Evolutionary conservation across 192 early-diverging fungal genomes (phyloP), one percentile per base, ranked within the genome.

Genomic region (Mortierella claussenii): DNA sequence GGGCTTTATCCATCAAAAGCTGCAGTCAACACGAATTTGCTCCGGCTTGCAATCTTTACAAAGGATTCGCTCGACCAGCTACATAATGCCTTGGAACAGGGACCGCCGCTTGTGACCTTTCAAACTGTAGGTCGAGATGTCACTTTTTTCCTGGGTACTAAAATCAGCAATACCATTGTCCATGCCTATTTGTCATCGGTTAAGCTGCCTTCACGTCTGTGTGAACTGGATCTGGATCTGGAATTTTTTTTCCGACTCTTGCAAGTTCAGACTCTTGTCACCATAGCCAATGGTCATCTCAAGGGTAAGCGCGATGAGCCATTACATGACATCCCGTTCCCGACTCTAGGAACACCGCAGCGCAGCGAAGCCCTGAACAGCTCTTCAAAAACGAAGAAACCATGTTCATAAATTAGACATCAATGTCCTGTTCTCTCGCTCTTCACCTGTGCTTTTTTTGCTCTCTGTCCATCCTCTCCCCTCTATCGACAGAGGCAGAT

Each of bases 181-280:
- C 62, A 64, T 54, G 26, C 24, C 20, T 24, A 46, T 1, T 15
- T 63, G 24, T 64, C 51, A 30, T 12, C 51, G 1, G 31, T 54
- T 0, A 52, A 44, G 49, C 30, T 64, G 30, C 62, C 62, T 30
- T 42, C 62, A n/a, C 26, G 3, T 2, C 33, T 64, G 50, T 44
- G 37, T 26, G 50, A 64, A 8, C 12, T 54, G 50, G 51, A 64
- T 54, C 18, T 64, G n/a, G 62, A 64, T 26, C 30, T 15, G 5
- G 62, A 54, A 15, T 36, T 63, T 21, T 64, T 63, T 27, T 64
- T 64, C 36, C 26, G 33, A 24, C 26, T 64, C 18, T 54, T 64
- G 24, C 62, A 64, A 64, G 62, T 64, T 27, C 50, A 64, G 30
- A 53, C 50, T 42, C 24, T 64, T 40, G 18, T 64, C 30, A 32